Evolutionary conservation across 495 filamentous ascomycete genomes (phyloP), one percentile per base, ranked within the genome.

Genomic region (Podospora australis): DNA sequence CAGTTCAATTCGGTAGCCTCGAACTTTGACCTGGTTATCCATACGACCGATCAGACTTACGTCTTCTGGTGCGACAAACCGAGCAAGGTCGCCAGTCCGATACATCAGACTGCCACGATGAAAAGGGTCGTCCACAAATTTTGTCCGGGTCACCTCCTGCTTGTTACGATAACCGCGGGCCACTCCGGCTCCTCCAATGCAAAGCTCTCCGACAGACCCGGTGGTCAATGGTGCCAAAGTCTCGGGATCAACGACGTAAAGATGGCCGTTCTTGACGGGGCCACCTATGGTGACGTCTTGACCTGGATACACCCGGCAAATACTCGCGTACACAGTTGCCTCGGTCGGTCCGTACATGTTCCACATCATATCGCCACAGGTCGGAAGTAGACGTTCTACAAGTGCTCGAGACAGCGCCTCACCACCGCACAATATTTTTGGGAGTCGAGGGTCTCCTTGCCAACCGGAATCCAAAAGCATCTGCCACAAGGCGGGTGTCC

Each of bases 331-430:
- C 50, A 88, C 87, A 0, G 86, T 87, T 11, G 78, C 77, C 59
- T 90, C 86, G 0, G 84, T 88, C 2, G 86, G 86, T 8, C 86
- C 86, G 55, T 71, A 76, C 46, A 73, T 74, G 53, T 83, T 83
- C 44, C 55, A 56, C 26, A 59, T 14, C 19, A 25, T n/a, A n/a
- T n/a, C n/a, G n/a, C n/a, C n/a, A n/a, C n/a, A n/a, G n/a, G n/a
- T n/a, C n/a, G n/a, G n/a, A n/a, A n/a, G n/a, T n/a, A n/a, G n/a
- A n/a, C n/a, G n/a, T n/a, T n/a, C n/a, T n/a, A n/a, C n/a, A n/a
- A n/a, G n/a, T n/a, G n/a, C n/a, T n/a, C n/a, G n/a, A n/a, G n/a
- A n/a, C n/a, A n/a, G n/a, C n/a, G n/a, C n/a, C n/a, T n/a, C n/a
- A n/a, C n/a, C n/a, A n/a, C n/a, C n/a, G n/a, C n/a, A n/a, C n/a